These are phyloP conservation scores for Leptomonas seymouri DNA, from an alignment of 208 protist species.

Conservation along the genomic window DNA sequence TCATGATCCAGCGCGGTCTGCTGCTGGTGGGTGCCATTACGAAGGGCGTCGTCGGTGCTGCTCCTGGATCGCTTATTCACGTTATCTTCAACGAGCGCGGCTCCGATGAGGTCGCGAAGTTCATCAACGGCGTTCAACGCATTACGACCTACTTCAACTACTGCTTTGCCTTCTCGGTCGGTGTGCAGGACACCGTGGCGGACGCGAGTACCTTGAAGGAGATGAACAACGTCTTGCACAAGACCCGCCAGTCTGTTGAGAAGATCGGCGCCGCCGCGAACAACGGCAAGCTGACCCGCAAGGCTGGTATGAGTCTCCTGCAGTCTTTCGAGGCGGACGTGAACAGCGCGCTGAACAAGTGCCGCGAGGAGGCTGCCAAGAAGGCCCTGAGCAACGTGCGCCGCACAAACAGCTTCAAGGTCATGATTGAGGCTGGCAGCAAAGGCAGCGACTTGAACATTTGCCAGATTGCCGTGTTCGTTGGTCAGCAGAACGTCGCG, in stretches of 20 bases:
- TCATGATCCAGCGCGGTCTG: conserved; percentile 94
- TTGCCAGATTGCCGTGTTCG: conserved; percentile 99
- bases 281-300: conserved; percentile 92
- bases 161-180: conserved; percentile 96
- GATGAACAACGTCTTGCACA: conserved; percentile 92
- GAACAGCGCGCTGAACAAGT: conserved; percentile 95
- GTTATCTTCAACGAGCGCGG: conserved; percentile 97
- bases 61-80: conserved; percentile 95
- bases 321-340: conserved; percentile 99
- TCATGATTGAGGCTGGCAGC: conserved; percentile 97
- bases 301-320: conserved; percentile 95
- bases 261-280: conserved; percentile 93
- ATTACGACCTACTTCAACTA: conserved; percentile 98
- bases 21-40: conserved; percentile 91
- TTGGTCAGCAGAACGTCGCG: conserved; percentile 99
- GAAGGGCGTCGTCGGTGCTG: conserved; percentile 91
- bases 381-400: conserved; percentile 82
- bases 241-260: conserved; percentile 90
- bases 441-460: conserved; percentile 99
- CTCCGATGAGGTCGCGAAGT: conserved; percentile 91
- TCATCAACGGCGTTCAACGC: conserved; percentile 95
- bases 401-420: conserved; percentile 95
- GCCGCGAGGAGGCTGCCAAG: conserved; percentile 91
- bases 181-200: conserved; percentile 98
- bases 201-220: conserved; percentile 91